phyloP scores from a whole-genome alignment of 1,284 basidiomycete genomes.

The Cryptococcus depauperatus region DNA sequence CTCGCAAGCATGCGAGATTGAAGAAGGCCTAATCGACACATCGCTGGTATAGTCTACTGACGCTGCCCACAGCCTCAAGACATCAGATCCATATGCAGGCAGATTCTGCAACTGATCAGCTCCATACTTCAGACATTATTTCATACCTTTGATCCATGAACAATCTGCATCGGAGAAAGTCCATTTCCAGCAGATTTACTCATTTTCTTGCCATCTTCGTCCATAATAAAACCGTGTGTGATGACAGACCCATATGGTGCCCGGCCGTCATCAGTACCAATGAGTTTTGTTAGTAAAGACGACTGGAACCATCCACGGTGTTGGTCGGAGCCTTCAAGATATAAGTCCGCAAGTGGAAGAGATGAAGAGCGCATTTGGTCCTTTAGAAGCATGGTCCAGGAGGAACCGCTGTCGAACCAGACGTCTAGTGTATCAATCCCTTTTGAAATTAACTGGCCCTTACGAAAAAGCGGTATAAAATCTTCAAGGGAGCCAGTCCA shows the following conservation, averaged over 20 bases:
- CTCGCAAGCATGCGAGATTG: constrained; percentile 70
- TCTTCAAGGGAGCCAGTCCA: constrained; percentile 80
- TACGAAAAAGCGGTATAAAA: constrained; percentile 61
- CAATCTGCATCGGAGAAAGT: constrained; percentile 70
- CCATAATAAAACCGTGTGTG: constrained; percentile 95
- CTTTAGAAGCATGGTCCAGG: constrained; percentile 70
- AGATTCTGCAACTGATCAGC: constrained; percentile 51
- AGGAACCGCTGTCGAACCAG: constrained; percentile 97
- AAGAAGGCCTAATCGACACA: constrained; percentile 71
- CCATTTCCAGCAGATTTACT: constrained; percentile 96
- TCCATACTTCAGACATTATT: neutral
- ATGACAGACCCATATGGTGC: constrained; percentile 73
- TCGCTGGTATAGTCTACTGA: constrained; percentile 86
- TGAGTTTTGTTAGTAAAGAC: constrained; percentile 75
- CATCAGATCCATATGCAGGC: constrained; percentile 77
- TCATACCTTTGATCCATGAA: constrained; percentile 68
- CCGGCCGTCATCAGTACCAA: constrained; percentile 45
- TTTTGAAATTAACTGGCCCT: constrained; percentile 54
- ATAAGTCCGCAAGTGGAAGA: constrained; percentile 68
- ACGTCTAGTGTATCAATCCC: constrained; percentile 96
- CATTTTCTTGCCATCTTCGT: constrained; percentile 91
- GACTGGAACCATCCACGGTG: constrained; percentile 99
- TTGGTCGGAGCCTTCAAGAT: constrained; percentile 93
- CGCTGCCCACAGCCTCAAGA: constrained; percentile 84
- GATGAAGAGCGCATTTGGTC: constrained; percentile 13